Conservation (phyloP, 768 basidiomycete genomes). For the Lentinula sp. region DNA sequence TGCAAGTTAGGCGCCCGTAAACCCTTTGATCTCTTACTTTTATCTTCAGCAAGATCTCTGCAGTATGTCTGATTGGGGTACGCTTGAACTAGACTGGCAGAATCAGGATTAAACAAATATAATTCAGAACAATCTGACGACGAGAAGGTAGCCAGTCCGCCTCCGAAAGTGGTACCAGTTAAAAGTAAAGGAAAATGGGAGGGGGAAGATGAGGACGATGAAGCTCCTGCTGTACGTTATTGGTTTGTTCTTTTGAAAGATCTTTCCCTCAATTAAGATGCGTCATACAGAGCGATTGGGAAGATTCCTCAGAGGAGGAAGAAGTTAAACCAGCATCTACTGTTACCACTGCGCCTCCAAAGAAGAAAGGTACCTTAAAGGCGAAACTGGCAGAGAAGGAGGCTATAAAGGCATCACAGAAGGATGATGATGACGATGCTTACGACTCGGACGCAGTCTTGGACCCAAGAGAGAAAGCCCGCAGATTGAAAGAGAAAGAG, state of each 20-base stretch:
- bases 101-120: not conserved
- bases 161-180: constrained; percentile 17
- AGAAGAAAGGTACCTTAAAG: constrained; percentile 92
- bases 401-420: constrained; percentile 54
- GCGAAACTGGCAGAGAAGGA: constrained; percentile 92
- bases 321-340: constrained; percentile 51
- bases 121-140: constrained; percentile 30
- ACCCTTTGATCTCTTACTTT: not conserved
- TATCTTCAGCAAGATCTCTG: not conserved
- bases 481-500: constrained; percentile 74
- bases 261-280: not conserved
- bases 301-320: constrained; percentile 72
- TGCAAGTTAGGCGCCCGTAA: not conserved
- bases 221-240: constrained; percentile 64
- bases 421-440: constrained; percentile 34
- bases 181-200: constrained; percentile 64
- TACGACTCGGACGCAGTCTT: constrained; percentile 71
- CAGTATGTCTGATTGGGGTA: constrained; percentile 45
- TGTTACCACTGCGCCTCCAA: constrained; percentile 57
- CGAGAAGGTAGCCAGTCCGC: constrained; percentile 21
- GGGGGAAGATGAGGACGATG: constrained; percentile 87
- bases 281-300: constrained; percentile 83
- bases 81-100: not conserved
- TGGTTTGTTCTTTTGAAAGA: not conserved
- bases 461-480: constrained; percentile 74